These are phyloP conservation scores for Corylus americana DNA, from an alignment of 306 rosid genomes.

Conservation along the genomic window DNA sequence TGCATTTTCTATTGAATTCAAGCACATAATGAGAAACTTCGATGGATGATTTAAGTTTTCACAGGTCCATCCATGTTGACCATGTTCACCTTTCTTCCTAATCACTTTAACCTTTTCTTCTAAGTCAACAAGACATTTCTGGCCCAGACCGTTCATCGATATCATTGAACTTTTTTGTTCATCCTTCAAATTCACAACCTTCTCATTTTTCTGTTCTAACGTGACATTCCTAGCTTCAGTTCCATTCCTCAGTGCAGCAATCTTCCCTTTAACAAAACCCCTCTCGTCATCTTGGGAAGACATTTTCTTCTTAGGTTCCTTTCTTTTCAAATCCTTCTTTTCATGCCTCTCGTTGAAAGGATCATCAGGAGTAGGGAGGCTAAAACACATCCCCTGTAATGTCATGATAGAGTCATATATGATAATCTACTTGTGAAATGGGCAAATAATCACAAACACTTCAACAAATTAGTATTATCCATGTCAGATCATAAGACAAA, in stretches of 20 bases:
- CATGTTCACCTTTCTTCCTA: slow-evolving; percentile 21
- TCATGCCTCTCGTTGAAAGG: slow-evolving; percentile 81
- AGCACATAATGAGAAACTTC: slow-evolving; percentile 73
- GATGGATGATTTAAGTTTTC: slow-evolving; percentile 63
- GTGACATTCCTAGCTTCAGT: slow-evolving; percentile 21
- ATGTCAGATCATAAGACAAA: not conserved
- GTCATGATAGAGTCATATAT: slow-evolving; percentile 19
- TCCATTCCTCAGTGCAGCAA: slow-evolving; percentile 23
- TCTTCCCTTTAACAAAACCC: slow-evolving; percentile 38
- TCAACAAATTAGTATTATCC: not conserved
- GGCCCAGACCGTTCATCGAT: slow-evolving; percentile 14
- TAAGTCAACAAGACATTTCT: slow-evolving; percentile 22
- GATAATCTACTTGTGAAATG: slow-evolving; percentile 9
- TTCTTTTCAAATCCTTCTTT: slow-evolving; percentile 40
- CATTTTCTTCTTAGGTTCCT: slow-evolving; percentile 28
- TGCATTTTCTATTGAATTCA: slow-evolving; percentile 73
- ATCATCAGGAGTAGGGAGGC: slow-evolving; percentile 81
- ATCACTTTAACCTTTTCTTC: slow-evolving; percentile 29
- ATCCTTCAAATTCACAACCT: slow-evolving; percentile 25
- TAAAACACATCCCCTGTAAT: slow-evolving; percentile 91
- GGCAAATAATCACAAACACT: slow-evolving; percentile 2
- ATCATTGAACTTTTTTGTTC: slow-evolving; percentile 12
- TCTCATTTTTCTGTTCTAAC: slow-evolving; percentile 14
- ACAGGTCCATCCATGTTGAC: slow-evolving; percentile 24
- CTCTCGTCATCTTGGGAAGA: slow-evolving; percentile 32